These are phyloP conservation scores for Ophiostoma quercus DNA, from an alignment of 2,329 filamentous ascomycete species.

Conservation along the genomic window DNA sequence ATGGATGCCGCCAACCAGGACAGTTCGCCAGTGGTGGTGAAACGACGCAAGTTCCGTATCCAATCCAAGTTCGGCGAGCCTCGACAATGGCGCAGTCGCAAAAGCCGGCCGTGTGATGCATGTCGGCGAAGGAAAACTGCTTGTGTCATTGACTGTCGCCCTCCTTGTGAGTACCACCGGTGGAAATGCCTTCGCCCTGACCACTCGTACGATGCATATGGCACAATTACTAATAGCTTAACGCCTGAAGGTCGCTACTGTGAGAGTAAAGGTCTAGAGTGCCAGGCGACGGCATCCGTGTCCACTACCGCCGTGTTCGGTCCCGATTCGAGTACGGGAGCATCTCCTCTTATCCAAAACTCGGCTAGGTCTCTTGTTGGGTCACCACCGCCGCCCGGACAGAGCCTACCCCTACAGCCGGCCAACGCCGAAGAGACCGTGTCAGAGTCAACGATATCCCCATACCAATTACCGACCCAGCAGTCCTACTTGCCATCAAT, in stretches of 20 bases:
- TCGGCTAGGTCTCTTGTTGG: not conserved
- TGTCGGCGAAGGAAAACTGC: slow-evolving; percentile 26
- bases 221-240: not conserved
- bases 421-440: not conserved
- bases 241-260: not conserved
- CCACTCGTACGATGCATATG: no score
- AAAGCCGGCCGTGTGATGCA: slow-evolving; percentile 27
- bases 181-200: not conserved
- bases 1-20: not conserved
- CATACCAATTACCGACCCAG: not conserved
- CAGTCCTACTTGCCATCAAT: not conserved
- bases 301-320: not conserved
- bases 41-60: slow-evolving; percentile 27
- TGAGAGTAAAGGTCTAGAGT: not conserved
- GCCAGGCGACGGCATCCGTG: not conserved
- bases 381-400: not conserved
- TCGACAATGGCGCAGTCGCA: slow-evolving; percentile 26
- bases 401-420: not conserved
- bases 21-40: slow-evolving; percentile 33
- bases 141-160: slow-evolving; percentile 24
- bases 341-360: not conserved
- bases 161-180: slow-evolving; percentile 33
- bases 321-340: not conserved
- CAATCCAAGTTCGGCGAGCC: slow-evolving; percentile 24
- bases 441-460: not conserved